Percentiles rank a stretch among this genome's conserved stretches.
phyloP scores from a whole-genome alignment of 805 yeast species.

The Starmerella riodocensis region DNA sequence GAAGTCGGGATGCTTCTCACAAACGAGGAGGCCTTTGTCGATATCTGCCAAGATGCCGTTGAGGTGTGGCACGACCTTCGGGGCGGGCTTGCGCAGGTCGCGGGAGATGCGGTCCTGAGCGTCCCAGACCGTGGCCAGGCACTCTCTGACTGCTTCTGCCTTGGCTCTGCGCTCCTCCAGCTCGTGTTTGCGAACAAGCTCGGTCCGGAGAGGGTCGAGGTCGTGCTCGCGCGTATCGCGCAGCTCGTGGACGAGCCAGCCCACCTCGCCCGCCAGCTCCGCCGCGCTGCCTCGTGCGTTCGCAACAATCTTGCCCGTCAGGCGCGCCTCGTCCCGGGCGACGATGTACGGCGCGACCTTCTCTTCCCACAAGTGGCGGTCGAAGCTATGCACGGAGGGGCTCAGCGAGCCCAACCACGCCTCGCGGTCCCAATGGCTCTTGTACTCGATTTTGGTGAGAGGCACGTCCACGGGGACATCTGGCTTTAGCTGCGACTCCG shows the following conservation, averaged over 20 bases:
- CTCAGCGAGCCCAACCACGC: slow-evolving; percentile 15
- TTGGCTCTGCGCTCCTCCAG: slow-evolving; percentile 34
- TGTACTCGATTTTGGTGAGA: not conserved
- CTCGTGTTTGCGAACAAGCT: slow-evolving; percentile 38
- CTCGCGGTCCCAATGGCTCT: slow-evolving; percentile 3
- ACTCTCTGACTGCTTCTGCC: slow-evolving; percentile 34
- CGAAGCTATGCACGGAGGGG: slow-evolving; percentile 8
- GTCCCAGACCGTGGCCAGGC: slow-evolving; percentile 47
- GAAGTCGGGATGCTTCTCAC: slow-evolving; percentile 42
- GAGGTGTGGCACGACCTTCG: slow-evolving; percentile 44
- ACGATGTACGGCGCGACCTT: not conserved
- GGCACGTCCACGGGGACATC: slow-evolving; percentile 1
- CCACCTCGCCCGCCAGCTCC: slow-evolving; percentile 34
- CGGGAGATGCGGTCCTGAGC: slow-evolving; percentile 57
- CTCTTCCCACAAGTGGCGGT: slow-evolving; percentile 9
- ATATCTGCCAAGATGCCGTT: slow-evolving; percentile 41
- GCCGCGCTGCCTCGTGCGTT: slow-evolving; percentile 37
- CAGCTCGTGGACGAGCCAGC: slow-evolving; percentile 39
- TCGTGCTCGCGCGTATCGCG: slow-evolving; percentile 51
- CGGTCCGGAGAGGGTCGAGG: slow-evolving; percentile 44
- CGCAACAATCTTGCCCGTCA: slow-evolving; percentile 4
- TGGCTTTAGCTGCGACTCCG: not conserved
- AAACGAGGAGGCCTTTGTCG: slow-evolving; percentile 54
- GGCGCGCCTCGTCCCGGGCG: not conserved
- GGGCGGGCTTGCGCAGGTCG: slow-evolving; percentile 55